A percentile compares a stretch with the other conserved stretches of the same genome.
Evolutionary conservation across 148 eudicot genomes (phyloP).

Genomic region (Chenopodium berlandieri): DNA sequence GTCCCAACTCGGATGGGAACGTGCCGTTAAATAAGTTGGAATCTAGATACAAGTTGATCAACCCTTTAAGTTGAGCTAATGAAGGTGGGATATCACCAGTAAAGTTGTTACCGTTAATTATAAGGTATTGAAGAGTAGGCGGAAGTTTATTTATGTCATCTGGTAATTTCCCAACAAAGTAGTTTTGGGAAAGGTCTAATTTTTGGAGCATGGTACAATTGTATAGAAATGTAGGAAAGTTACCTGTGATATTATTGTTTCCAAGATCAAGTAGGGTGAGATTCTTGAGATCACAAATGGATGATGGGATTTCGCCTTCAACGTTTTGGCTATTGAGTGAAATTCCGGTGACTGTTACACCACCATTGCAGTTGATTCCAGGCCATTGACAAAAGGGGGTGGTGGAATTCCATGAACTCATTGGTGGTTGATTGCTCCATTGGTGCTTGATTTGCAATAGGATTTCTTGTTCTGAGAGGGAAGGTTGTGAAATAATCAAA

Average conservation of each 20-base stretch:
- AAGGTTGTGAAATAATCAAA: slow-evolving; percentile 44
- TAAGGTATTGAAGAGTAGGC: slow-evolving; percentile 33
- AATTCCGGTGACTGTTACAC: slow-evolving; percentile 42
- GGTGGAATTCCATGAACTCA: slow-evolving; percentile 52
- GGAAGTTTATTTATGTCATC: slow-evolving; percentile 45
- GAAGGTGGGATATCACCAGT: slow-evolving; percentile 59
- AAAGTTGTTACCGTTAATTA: slow-evolving; percentile 59
- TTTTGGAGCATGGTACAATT: slow-evolving; percentile 46
- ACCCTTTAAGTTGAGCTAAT: slow-evolving; percentile 42
- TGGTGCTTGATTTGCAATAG: slow-evolving; percentile 49
- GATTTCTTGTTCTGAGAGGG: slow-evolving; percentile 34
- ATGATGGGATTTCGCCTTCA: slow-evolving; percentile 35
- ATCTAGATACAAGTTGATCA: slow-evolving; percentile 31
- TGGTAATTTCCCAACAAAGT: slow-evolving; percentile 62
- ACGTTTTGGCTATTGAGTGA: slow-evolving; percentile 19
- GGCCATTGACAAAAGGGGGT: slow-evolving; percentile 61
- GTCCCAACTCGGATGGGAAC: slow-evolving; percentile 53
- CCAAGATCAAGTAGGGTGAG: slow-evolving; percentile 45
- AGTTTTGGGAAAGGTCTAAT: slow-evolving; percentile 50
- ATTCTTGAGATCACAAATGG: slow-evolving; percentile 56
- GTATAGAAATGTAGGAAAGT: slow-evolving; percentile 47
- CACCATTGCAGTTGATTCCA: slow-evolving; percentile 47
- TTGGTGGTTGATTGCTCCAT: slow-evolving; percentile 42
- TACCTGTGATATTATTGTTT: slow-evolving; percentile 40
- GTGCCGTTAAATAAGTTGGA: slow-evolving; percentile 53